These are phyloP conservation scores for Neonectria neomacrospora DNA, from an alignment of 2,329 filamentous ascomycete species.

Conservation along the genomic window DNA sequence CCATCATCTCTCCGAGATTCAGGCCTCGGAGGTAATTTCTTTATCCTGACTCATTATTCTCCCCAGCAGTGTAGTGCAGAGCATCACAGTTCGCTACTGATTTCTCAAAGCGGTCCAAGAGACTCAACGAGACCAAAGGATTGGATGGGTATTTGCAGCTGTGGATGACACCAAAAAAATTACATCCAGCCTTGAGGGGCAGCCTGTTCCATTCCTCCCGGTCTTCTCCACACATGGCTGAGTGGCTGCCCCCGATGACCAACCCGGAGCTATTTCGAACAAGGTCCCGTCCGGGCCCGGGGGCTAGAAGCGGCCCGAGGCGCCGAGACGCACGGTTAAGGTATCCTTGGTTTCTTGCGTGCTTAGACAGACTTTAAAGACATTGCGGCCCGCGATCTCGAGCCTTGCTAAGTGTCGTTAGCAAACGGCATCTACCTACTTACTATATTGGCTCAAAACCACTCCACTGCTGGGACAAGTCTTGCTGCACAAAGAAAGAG, in stretches of 20 bases:
- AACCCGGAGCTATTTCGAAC: neutral
- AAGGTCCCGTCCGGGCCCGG: neutral
- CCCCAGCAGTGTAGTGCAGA: neutral
- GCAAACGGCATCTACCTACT: neutral
- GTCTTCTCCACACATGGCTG: neutral
- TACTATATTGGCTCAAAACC: neutral
- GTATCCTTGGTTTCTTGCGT: neutral
- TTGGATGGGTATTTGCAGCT: neutral
- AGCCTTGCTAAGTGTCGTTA: neutral
- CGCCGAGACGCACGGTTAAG: neutral
- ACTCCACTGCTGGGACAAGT: neutral
- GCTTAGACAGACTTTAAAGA: neutral
- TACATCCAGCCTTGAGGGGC: neutral
- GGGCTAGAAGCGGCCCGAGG: constrained; percentile 3
- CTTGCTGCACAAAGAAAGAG: too few species aligned
- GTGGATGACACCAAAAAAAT: neutral
- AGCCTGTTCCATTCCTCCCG: neutral
- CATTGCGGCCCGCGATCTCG: neutral
- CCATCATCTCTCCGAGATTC: neutral
- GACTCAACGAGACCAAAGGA: neutral
- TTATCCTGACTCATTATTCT: too few species aligned
- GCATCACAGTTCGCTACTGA: neutral
- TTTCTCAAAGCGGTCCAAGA: neutral
- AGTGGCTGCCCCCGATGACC: neutral
- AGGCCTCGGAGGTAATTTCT: too few species aligned